Percentiles rank a stretch among this genome's conserved stretches.
Evolutionary conservation across 371 early-diverging fungal species (phyloP).

Genomic region (Mortierella sp.): DNA sequence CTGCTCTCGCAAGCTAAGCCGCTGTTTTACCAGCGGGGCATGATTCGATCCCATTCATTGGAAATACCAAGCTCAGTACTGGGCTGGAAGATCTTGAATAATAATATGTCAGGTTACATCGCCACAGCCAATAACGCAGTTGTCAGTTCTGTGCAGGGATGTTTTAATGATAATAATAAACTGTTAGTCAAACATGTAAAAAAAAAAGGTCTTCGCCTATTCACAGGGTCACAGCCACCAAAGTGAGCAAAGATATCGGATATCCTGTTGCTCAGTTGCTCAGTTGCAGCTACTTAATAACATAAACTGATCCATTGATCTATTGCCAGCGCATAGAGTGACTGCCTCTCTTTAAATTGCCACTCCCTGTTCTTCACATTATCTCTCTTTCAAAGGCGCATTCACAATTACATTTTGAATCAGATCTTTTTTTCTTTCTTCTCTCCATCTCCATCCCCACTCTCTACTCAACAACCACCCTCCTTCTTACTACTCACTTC

Average conservation of each 20-base stretch:
- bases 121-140: too few relatives aligned
- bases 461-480: neutral
- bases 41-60: too few relatives aligned
- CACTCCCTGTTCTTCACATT: neutral
- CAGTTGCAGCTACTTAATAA: neutral
- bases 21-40: too few relatives aligned
- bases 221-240: neutral
- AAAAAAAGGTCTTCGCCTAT: neutral
- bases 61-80: too few relatives aligned
- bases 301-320: neutral
- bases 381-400: neutral
- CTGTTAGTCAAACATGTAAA: too few relatives aligned
- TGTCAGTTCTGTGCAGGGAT: too few relatives aligned
- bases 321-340: slow-evolving; percentile 4
- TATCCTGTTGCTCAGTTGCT: neutral
- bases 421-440: slow-evolving; percentile 7
- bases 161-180: too few relatives aligned
- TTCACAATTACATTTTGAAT: neutral
- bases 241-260: neutral
- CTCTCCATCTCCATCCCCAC: slow-evolving; percentile 1
- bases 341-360: neutral
- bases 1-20: too few relatives aligned
- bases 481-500: neutral
- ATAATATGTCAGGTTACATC: too few relatives aligned
- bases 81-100: too few relatives aligned